Conservation (phyloP, 129 eudicot species). For the Lactuca sativa region DNA sequence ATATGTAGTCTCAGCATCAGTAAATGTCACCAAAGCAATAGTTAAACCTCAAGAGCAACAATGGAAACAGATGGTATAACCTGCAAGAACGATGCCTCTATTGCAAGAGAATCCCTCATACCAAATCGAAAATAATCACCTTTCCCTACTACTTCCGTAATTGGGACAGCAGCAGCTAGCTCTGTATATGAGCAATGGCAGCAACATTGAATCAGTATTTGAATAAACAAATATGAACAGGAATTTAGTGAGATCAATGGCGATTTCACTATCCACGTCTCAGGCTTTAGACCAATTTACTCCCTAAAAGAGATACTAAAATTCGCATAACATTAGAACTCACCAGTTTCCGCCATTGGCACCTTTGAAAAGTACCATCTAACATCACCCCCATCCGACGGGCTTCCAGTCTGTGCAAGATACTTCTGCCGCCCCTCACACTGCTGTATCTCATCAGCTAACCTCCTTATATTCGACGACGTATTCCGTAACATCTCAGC, state of each 20-base stretch:
- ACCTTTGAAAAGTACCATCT: conserved; percentile 91
- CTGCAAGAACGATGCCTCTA: conserved; percentile 98
- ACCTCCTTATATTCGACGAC: conserved; percentile 79
- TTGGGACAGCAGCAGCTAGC: conserved; percentile 84
- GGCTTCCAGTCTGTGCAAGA: conserved; percentile 82
- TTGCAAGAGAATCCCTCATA: conserved; percentile 98
- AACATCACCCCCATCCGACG: conserved; percentile 95
- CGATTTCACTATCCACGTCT: not conserved
- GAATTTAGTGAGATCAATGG: conserved; percentile 6
- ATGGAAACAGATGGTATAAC: conserved; percentile 31
- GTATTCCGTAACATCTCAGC: conserved; percentile 84
- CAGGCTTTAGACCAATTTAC: conserved; percentile 5
- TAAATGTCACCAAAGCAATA: conserved; percentile 8
- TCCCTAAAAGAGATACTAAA: not conserved
- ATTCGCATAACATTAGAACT: conserved; percentile 21
- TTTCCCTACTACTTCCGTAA: conserved; percentile 80
- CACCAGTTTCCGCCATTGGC: conserved; percentile 71
- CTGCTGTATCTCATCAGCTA: conserved; percentile 85
- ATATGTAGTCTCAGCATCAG: conserved; percentile 24
- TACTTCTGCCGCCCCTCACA: conserved; percentile 93
- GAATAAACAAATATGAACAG: conserved; percentile 5
- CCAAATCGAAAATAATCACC: conserved; percentile 98
- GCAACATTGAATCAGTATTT: conserved; percentile 6
- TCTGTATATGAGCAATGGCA: conserved; percentile 46
- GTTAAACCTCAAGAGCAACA: not conserved